Evolutionary conservation across 1,139 yeast genomes (phyloP).

Genomic region (Wickerhamomyces sp.): DNA sequence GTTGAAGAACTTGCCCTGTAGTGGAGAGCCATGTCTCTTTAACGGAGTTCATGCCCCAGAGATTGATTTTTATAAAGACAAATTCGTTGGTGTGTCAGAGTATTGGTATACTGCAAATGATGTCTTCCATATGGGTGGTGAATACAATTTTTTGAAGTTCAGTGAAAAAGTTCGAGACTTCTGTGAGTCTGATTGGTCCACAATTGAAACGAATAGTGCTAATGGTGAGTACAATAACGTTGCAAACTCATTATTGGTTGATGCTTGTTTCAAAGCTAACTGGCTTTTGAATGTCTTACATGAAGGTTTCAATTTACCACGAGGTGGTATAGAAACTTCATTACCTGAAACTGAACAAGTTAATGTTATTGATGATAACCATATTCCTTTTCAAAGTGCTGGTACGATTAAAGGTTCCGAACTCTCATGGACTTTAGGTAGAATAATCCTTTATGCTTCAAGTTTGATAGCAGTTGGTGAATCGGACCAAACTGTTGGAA

Average conservation of each 20-base stretch:
- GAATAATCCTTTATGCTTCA: constrained; percentile 54
- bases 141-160: constrained; percentile 59
- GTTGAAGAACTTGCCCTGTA: constrained; percentile 68
- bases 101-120: constrained; percentile 87
- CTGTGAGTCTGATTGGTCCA: constrained; percentile 64
- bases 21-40: constrained; percentile 69
- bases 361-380: constrained; percentile 29
- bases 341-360: constrained; percentile 21
- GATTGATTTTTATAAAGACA: constrained; percentile 64
- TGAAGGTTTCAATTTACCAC: constrained; percentile 74
- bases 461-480: constrained; percentile 39
- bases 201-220: constrained; percentile 43
- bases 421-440: constrained; percentile 65
- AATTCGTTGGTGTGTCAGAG: constrained; percentile 75
- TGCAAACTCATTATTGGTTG: constrained; percentile 42
- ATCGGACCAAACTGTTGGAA: constrained; percentile 38
- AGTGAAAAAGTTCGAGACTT: constrained; percentile 55
- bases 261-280: constrained; percentile 77
- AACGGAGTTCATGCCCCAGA: constrained; percentile 80
- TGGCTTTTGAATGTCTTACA: constrained; percentile 77
- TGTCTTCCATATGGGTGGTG: constrained; percentile 73
- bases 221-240: constrained; percentile 41
- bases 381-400: constrained; percentile 59
- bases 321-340: constrained; percentile 47
- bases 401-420: constrained; percentile 56